phyloP scores from a whole-genome alignment of 2,329 filamentous ascomycete species.

The Aspergillus brasiliensis region DNA sequence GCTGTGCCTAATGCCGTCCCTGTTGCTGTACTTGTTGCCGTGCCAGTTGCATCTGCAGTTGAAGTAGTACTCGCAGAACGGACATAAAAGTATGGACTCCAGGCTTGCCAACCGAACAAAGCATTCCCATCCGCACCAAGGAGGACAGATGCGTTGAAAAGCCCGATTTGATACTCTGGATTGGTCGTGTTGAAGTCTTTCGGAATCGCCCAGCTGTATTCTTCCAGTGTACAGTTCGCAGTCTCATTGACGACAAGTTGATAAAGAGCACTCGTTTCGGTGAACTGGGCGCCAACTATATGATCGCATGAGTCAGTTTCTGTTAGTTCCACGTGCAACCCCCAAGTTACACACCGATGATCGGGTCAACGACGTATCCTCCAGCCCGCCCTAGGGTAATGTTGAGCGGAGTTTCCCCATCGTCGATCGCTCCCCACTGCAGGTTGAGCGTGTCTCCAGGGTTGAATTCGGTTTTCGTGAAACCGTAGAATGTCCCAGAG shows the following conservation, averaged over 20 bases:
- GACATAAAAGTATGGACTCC: constrained; percentile 8
- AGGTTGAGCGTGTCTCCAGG: constrained; percentile 5
- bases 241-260: constrained; percentile 8
- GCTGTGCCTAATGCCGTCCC: background rate
- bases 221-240: constrained; percentile 18
- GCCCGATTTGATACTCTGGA: constrained; percentile 10
- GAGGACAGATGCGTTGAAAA: constrained; percentile 10
- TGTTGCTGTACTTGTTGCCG: background rate
- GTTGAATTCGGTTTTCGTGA: constrained; percentile 7
- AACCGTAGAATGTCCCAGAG: constrained; percentile 7
- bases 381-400: constrained; percentile 7
- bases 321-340: too few relatives aligned
- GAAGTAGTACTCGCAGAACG: background rate
- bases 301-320: background rate
- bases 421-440: constrained; percentile 10
- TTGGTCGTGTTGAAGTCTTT: constrained; percentile 11
- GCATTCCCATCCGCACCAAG: constrained; percentile 5
- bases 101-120: constrained; percentile 3
- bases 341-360: background rate
- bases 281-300: constrained; percentile 2
- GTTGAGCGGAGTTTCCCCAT: constrained; percentile 5
- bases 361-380: constrained; percentile 4
- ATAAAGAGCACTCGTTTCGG: constrained; percentile 3
- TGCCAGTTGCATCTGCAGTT: background rate
- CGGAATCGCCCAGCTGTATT: constrained; percentile 16